Percentiles rank a stretch among this genome's conserved stretches.
Conservation (phyloP, 23 red algal species). For the Rhodosorus marinus region DNA sequence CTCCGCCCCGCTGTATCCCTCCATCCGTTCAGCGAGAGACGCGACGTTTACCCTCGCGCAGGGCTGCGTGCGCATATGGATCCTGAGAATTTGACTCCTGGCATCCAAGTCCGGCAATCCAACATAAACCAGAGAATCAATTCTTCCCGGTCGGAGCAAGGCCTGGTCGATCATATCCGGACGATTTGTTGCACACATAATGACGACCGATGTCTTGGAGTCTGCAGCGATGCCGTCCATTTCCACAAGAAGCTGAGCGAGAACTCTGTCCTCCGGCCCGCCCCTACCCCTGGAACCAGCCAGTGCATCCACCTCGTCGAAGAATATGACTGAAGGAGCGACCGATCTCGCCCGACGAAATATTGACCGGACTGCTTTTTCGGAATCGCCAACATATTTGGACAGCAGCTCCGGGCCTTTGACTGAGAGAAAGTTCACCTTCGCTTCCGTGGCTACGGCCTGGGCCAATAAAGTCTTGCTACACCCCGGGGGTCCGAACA, state of each 20-base stretch:
- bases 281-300: slow-evolving; percentile 22
- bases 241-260: slow-evolving; percentile 82
- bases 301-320: slow-evolving; percentile 93
- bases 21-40: slow-evolving; percentile 11
- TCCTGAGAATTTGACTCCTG: slow-evolving; percentile 36
- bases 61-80: slow-evolving; percentile 46
- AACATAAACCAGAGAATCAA: slow-evolving; percentile 71
- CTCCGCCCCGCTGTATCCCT: slow-evolving; percentile 55
- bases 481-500: slow-evolving; percentile 90
- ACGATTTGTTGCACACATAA: slow-evolving; percentile 84
- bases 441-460: slow-evolving; percentile 61
- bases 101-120: slow-evolving; percentile 40
- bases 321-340: slow-evolving; percentile 89
- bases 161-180: slow-evolving; percentile 81
- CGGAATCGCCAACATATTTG: slow-evolving; percentile 92
- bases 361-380: slow-evolving; percentile 70
- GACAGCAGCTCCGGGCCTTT: slow-evolving; percentile 83
- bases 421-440: slow-evolving; percentile 63
- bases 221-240: slow-evolving; percentile 56
- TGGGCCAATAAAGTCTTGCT: slow-evolving; percentile 88
- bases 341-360: slow-evolving; percentile 57
- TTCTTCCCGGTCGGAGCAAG: slow-evolving; percentile 68
- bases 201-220: slow-evolving; percentile 17
- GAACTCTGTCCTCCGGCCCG: slow-evolving; percentile 42
- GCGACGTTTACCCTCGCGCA: slow-evolving; percentile 7